These are phyloP conservation scores for Coemansia nantahalensis DNA, from an alignment of 192 early-diverging fungal species.

Conservation along the genomic window DNA sequence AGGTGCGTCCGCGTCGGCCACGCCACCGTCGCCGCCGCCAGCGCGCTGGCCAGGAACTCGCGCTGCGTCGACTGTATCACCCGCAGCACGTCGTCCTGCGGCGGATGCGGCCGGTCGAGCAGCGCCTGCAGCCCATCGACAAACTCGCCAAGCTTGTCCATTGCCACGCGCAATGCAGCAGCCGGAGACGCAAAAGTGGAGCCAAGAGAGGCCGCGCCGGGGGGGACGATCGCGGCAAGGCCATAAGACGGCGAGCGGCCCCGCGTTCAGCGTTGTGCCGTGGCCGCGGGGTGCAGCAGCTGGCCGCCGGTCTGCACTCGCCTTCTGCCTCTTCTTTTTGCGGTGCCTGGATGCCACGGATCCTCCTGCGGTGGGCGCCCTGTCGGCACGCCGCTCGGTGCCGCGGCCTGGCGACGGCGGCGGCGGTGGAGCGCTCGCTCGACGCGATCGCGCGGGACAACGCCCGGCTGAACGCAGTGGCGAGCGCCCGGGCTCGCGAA, in stretches of 20 bases:
- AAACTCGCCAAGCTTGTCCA: slow-evolving; percentile 46
- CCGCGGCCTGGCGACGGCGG: no score
- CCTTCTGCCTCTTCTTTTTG: no score
- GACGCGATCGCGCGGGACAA: slow-evolving; percentile 15
- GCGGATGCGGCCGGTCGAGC: slow-evolving; percentile 43
- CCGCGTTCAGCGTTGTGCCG: no score
- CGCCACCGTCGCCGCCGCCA: slow-evolving; percentile 29
- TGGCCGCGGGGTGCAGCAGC: no score
- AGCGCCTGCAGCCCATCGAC: slow-evolving; percentile 36
- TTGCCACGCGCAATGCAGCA: background rate
- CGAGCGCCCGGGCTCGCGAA: background rate
- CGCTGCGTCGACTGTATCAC: slow-evolving; percentile 39
- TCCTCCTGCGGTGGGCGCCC: no score
- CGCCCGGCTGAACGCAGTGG: slow-evolving; percentile 22
- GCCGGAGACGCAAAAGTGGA: background rate
- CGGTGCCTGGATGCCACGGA: no score
- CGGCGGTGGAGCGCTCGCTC: slow-evolving; percentile 15
- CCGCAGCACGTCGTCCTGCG: slow-evolving; percentile 36
- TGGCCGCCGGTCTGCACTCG: no score
- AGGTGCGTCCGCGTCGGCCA: slow-evolving; percentile 48
- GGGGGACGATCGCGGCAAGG: no score
- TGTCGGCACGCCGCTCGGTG: no score
- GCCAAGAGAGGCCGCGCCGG: background rate
- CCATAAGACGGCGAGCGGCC: no score
- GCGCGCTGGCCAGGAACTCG: slow-evolving; percentile 38